phyloP scores from a whole-genome alignment of 2,329 filamentous ascomycete species.

The Exophiala lecanii-corni region DNA sequence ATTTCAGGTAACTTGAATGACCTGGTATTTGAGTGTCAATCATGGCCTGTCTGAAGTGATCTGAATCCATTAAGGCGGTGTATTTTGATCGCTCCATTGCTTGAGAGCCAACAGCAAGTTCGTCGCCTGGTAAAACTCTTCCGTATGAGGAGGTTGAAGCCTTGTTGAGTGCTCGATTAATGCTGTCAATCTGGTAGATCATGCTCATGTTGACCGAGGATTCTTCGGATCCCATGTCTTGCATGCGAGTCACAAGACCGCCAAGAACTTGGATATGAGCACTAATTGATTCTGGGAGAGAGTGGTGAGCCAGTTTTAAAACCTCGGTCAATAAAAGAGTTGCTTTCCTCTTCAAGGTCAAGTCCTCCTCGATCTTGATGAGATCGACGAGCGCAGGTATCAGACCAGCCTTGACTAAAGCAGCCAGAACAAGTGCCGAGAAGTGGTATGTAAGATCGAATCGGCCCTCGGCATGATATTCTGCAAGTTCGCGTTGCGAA shows the following conservation, averaged over 20 bases:
- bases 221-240: slow-evolving; percentile 64
- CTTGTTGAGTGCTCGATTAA: slow-evolving; percentile 85
- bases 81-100: slow-evolving; percentile 52
- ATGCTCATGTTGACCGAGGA: slow-evolving; percentile 81
- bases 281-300: slow-evolving; percentile 78
- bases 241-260: slow-evolving; percentile 72
- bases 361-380: slow-evolving; percentile 47
- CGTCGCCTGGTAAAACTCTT: slow-evolving; percentile 37
- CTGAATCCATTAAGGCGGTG: slow-evolving; percentile 59
- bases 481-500: slow-evolving; percentile 45
- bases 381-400: slow-evolving; percentile 44
- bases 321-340: slow-evolving; percentile 88
- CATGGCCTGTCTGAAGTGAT: slow-evolving; percentile 58
- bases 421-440: slow-evolving; percentile 77
- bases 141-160: slow-evolving; percentile 38
- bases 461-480: slow-evolving; percentile 64
- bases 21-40: slow-evolving; percentile 76
- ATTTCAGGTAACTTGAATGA: slow-evolving; percentile 87
- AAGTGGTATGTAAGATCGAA: slow-evolving; percentile 93
- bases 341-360: slow-evolving; percentile 72
- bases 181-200: slow-evolving; percentile 96
- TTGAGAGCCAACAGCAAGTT: slow-evolving; percentile 28
- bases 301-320: slow-evolving; percentile 78
- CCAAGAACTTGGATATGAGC: slow-evolving; percentile 81
- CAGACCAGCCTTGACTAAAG: slow-evolving; percentile 77